These are phyloP conservation scores for Monilinia laxa DNA, from an alignment of 2,329 filamentous ascomycete genomes.

Conservation along the genomic window DNA sequence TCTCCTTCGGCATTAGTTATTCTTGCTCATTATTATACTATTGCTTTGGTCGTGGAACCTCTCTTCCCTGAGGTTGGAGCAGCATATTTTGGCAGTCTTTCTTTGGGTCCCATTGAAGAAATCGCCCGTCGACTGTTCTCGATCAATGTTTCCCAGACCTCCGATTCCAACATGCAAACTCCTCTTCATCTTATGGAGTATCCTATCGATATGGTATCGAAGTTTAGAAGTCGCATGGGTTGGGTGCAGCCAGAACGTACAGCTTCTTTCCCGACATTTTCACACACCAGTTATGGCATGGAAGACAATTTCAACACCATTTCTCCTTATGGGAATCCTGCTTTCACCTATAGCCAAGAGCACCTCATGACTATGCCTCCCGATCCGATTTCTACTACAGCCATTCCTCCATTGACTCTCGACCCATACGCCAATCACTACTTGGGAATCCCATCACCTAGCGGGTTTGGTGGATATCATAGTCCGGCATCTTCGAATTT, in stretches of 20 bases:
- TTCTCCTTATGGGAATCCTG: constrained; percentile 57
- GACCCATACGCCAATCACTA: constrained; percentile 57
- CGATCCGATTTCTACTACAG: constrained; percentile 48
- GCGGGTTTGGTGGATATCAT: constrained; percentile 52
- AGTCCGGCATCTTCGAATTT: constrained; percentile 64
- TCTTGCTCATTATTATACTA: constrained; percentile 81
- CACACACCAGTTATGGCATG: constrained; percentile 55
- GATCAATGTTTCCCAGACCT: constrained; percentile 60
- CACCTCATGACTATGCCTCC: constrained; percentile 57
- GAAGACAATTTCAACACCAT: constrained; percentile 47
- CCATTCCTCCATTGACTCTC: constrained; percentile 55
- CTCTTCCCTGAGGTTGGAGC: constrained; percentile 89
- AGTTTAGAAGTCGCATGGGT: constrained; percentile 69
- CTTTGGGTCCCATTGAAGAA: constrained; percentile 78
- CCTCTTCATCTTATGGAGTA: constrained; percentile 69
- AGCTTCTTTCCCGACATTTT: constrained; percentile 60
- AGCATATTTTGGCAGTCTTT: constrained; percentile 80
- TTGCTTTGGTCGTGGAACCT: constrained; percentile 82
- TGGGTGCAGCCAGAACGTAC: constrained; percentile 62
- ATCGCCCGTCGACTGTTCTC: constrained; percentile 74
- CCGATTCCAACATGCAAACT: constrained; percentile 58
- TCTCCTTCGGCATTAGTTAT: constrained; percentile 79
- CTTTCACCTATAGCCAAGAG: constrained; percentile 65
- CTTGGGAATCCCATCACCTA: constrained; percentile 62
- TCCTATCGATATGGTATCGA: constrained; percentile 65